phyloP scores from a whole-genome alignment of 305 asterid genomes.

The Fraxinus platypoda region DNA sequence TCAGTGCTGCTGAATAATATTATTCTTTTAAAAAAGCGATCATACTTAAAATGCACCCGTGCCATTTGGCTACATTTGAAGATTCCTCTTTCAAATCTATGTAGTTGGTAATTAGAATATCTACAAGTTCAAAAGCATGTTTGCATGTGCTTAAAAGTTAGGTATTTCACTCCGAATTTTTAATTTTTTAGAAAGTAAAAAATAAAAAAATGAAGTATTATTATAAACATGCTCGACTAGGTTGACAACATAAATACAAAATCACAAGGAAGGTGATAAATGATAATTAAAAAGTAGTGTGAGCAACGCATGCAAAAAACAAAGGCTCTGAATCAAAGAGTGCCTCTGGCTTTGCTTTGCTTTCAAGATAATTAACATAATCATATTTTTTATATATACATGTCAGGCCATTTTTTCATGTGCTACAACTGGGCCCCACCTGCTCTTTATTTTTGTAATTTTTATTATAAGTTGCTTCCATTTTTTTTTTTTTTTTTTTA shows the following conservation, averaged over 20 bases:
- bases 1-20: too few species aligned
- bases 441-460: background rate
- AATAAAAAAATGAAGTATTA: background rate
- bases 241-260: background rate
- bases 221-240: background rate
- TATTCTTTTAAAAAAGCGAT: too few species aligned
- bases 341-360: background rate
- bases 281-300: background rate
- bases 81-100: background rate
- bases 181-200: background rate
- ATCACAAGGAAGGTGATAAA: background rate
- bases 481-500: background rate
- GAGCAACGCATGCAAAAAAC: background rate
- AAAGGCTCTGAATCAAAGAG: background rate
- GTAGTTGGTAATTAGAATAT: background rate
- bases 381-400: background rate
- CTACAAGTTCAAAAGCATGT: too few species aligned
- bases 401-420: background rate
- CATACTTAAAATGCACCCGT: too few species aligned
- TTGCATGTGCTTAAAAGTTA: background rate
- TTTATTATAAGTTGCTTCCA: background rate
- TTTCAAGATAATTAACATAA: background rate
- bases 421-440: background rate
- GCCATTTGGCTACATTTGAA: background rate
- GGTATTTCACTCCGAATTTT: background rate